A percentile compares a stretch with the other conserved stretches of the same genome.
phyloP scores from a whole-genome alignment of 1,284 basidiomycete species.

The Sanguinoderma infundibulare region DNA sequence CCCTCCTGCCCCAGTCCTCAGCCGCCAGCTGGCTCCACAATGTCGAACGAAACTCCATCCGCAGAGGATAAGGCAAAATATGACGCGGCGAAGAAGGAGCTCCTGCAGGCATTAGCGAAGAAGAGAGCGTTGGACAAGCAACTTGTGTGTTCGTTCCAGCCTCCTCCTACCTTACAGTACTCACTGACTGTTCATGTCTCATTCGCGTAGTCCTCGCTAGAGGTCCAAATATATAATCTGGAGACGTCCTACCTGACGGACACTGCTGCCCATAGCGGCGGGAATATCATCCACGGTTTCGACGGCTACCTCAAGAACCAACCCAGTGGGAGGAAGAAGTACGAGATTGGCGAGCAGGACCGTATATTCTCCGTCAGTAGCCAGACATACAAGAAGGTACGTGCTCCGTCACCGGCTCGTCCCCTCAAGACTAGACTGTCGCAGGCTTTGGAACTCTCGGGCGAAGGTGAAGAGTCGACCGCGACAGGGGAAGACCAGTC shows the following conservation, averaged over 20 bases:
- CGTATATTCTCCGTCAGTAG: constrained; percentile 82
- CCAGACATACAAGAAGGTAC: constrained; percentile 70
- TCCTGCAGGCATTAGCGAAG: constrained; percentile 69
- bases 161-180: neutral
- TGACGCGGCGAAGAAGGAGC: constrained; percentile 72
- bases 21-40: constrained; percentile 6
- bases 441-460: constrained; percentile 75
- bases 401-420: constrained; percentile 12
- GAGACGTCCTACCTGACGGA: constrained; percentile 77
- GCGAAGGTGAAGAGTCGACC: constrained; percentile 70
- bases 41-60: constrained; percentile 39
- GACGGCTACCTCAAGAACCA: constrained; percentile 83
- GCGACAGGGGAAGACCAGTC: constrained; percentile 59
- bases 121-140: constrained; percentile 75
- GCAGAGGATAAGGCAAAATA: constrained; percentile 70
- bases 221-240: constrained; percentile 74
- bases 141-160: constrained; percentile 57
- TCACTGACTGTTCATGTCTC: neutral
- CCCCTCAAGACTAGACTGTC: neutral
- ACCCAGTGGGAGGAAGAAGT: constrained; percentile 63
- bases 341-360: constrained; percentile 76
- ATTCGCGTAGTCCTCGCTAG: constrained; percentile 62
- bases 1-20: neutral
- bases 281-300: constrained; percentile 84
- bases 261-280: constrained; percentile 72